Percentiles rank a stretch among this genome's conserved stretches.
These are phyloP conservation scores for Peronospora farinosa DNA, from an alignment of 352 stramenopile species.

Conservation along the genomic window DNA sequence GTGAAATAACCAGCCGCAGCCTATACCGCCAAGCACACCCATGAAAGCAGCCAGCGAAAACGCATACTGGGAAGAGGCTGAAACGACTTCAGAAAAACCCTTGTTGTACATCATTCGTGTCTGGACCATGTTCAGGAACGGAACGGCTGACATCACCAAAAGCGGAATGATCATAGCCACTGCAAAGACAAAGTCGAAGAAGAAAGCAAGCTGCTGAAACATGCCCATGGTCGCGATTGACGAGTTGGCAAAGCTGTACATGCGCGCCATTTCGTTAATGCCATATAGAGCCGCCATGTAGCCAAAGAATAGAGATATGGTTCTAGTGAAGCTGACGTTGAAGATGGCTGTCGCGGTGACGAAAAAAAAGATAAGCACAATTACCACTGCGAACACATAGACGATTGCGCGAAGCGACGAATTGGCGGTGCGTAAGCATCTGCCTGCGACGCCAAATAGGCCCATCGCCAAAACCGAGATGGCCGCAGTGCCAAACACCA, in stretches of 20 bases:
- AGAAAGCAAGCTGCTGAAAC: slow-evolving; percentile 78
- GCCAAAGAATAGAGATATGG: slow-evolving; percentile 71
- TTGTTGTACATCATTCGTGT: slow-evolving; percentile 90
- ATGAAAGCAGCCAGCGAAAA: slow-evolving; percentile 79
- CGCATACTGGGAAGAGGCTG: slow-evolving; percentile 79
- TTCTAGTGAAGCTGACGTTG: slow-evolving; percentile 27
- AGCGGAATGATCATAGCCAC: slow-evolving; percentile 67
- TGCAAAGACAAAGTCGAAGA: slow-evolving; percentile 83
- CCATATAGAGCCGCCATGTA: slow-evolving; percentile 72
- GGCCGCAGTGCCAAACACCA: slow-evolving; percentile 52
- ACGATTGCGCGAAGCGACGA: slow-evolving; percentile 41
- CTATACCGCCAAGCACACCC: slow-evolving; percentile 56
- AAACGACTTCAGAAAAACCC: slow-evolving; percentile 81
- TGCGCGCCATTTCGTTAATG: slow-evolving; percentile 80
- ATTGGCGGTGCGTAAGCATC: slow-evolving; percentile 29
- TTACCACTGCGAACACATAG: slow-evolving; percentile 42
- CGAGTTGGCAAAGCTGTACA: slow-evolving; percentile 72
- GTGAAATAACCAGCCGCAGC: slow-evolving; percentile 76
- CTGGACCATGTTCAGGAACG: slow-evolving; percentile 84
- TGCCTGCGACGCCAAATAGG: slow-evolving; percentile 32
- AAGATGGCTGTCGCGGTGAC: slow-evolving; percentile 37
- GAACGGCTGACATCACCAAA: slow-evolving; percentile 73
- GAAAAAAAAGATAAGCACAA: slow-evolving; percentile 44
- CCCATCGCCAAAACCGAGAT: slow-evolving; percentile 55
- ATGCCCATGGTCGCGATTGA: slow-evolving; percentile 56